Percentiles rank a stretch among this genome's conserved stretches.
phyloP scores from a whole-genome alignment of 2,329 filamentous ascomycete genomes.

The Xylariaceae sp. region DNA sequence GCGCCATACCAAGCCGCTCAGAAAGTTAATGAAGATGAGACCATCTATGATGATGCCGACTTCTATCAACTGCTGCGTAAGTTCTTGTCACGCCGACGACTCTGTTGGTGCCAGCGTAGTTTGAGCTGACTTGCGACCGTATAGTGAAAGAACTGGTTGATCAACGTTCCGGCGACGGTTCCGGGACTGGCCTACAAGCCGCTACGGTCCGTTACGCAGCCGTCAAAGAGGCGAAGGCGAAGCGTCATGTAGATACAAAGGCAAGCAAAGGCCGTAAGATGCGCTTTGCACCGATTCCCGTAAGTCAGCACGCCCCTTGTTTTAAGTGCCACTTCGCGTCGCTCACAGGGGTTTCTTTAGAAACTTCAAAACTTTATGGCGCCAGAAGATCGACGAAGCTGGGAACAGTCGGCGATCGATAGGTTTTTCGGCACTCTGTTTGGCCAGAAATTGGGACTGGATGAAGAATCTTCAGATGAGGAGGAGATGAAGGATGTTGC shows the following conservation, averaged over 20 bases:
- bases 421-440: conserved; percentile 70
- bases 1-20: conserved; percentile 62
- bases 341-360: conserved; percentile 58
- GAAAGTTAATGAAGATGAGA: conserved; percentile 51
- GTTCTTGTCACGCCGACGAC: background rate
- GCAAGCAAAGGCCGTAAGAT: conserved; percentile 94
- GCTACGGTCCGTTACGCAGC: conserved; percentile 60
- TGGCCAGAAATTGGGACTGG: conserved; percentile 61
- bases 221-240: conserved; percentile 70
- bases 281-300: conserved; percentile 56
- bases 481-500: conserved; percentile 45
- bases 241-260: conserved; percentile 82
- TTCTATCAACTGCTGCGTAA: conserved; percentile 78
- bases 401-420: conserved; percentile 77
- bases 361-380: conserved; percentile 99
- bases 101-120: background rate
- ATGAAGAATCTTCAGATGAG: conserved; percentile 50
- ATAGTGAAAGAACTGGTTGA: conserved; percentile 84
- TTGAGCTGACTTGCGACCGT: conserved; percentile 4
- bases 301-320: conserved; percentile 6
- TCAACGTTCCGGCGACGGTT: conserved; percentile 69
- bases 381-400: conserved; percentile 71
- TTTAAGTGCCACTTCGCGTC: background rate
- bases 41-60: conserved; percentile 86
- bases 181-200: conserved; percentile 39